Evolutionary conservation across 345 rosid species (phyloP).

Genomic region (Carallia brachiata): DNA sequence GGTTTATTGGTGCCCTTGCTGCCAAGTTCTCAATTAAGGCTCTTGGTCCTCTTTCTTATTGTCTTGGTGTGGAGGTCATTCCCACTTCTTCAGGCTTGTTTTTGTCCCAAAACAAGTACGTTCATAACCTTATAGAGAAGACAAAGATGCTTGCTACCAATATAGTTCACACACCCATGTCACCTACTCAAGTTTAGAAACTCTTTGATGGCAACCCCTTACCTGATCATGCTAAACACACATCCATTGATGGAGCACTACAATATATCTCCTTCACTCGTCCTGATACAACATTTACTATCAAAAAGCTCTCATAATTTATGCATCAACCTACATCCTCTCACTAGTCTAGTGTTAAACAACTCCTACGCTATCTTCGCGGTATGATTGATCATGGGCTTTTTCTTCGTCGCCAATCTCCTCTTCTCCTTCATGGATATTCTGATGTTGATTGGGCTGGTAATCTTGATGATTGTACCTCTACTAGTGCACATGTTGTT

Average conservation of each 20-base stretch:
- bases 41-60: not conserved
- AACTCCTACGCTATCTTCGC: no score
- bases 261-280: not conserved
- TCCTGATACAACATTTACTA: not conserved
- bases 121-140: not conserved
- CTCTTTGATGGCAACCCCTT: not conserved
- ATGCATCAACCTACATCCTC: not conserved
- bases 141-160: not conserved
- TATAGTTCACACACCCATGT: fast-evolving
- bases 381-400: not conserved
- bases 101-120: not conserved
- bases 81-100: not conserved
- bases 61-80: not conserved
- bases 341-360: not conserved
- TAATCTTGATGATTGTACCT: no score
- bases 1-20: not conserved
- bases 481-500: no score
- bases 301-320: not conserved
- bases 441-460: no score
- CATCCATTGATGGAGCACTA: not conserved
- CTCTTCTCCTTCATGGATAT: not conserved
- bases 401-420: no score
- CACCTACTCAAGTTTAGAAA: not conserved
- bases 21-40: not conserved
- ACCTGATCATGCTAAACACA: no score